Percentiles rank a stretch among this genome's conserved stretches.
phyloP scores from a whole-genome alignment of 2,329 filamentous ascomycete genomes.

The Venturia nashicola region DNA sequence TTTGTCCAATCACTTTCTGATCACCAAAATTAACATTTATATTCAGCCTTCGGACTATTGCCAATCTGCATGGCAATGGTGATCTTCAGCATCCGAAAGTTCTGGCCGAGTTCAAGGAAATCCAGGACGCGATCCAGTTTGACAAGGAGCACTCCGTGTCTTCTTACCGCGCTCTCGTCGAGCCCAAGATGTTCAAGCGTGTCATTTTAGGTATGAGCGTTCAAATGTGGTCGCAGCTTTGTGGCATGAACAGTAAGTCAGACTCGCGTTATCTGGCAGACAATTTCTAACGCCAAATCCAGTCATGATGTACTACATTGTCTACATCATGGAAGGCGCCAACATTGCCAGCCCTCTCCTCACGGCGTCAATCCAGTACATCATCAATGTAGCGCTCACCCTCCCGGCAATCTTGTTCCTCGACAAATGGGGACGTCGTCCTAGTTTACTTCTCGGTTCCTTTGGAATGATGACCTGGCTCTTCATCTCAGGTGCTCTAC shows the following conservation, averaged over 20 bases:
- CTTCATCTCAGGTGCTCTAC: conserved; percentile 47
- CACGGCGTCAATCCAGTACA: conserved; percentile 50
- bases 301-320: conserved; percentile 43
- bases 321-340: conserved; percentile 48
- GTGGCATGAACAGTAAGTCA: conserved; percentile 10
- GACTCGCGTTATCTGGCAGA: too few relatives aligned
- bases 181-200: conserved; percentile 42
- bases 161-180: conserved; percentile 38
- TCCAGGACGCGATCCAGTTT: conserved; percentile 41
- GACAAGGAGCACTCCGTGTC: conserved; percentile 40
- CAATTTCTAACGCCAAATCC: background rate
- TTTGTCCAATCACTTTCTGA: background rate
- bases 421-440: conserved; percentile 46
- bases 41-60: conserved; percentile 33
- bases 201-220: conserved; percentile 46
- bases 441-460: conserved; percentile 42
- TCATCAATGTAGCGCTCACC: conserved; percentile 50
- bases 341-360: conserved; percentile 44
- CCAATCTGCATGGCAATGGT: conserved; percentile 45
- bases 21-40: conserved; percentile 30
- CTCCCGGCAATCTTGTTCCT: conserved; percentile 48
- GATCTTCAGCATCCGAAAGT: conserved; percentile 46
- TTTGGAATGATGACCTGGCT: conserved; percentile 48
- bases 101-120: conserved; percentile 51
- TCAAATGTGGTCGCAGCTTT: conserved; percentile 47